Evolutionary conservation across 192 early-diverging fungal species (phyloP), one percentile per base, ranked within the genome.

Genomic region (Rhizophlyctis rosea): DNA sequence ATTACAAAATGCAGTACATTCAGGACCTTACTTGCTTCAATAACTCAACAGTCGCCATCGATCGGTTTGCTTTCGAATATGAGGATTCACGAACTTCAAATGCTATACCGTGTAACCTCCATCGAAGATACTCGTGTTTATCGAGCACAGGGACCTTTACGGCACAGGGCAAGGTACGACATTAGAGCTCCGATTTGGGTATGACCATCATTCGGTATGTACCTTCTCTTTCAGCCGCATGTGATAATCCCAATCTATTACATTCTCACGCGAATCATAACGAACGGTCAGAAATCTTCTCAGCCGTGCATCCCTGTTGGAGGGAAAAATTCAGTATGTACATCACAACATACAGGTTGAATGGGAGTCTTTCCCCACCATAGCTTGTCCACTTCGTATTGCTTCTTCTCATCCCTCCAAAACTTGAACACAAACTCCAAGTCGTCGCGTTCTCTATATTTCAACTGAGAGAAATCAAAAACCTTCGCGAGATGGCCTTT

Each of bases 221-320:
- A 47, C 51, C 18, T 33, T 53, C 39, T 74, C 75, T 33, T 39
- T 36, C 28, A 86, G 64, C 66, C 83, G 82, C 80, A 86, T 82
- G 64, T 83, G 68, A 61, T 71, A 86, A 60, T 86, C 84, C 84
- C 84, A 86, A 50, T 86, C 84, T 39, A 82, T 50, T 5, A 70
- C 61, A 55, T 76, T 75, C 21, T 81, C 82, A 28, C 78, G 70
- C 4, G 62, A 35, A 39, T 85, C 84, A 58, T 78, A 86, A 14
- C 80, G 61, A 2, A 39, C 31, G 18, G 70, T 69, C 49, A 73
- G 69, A 14, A 67, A 59, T 13, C 33, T n/a, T 4, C 74, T 59
- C 21, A 83, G 53, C 47, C 84, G 64, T 11, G 34, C 35, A 29
- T 82, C 80, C 75, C 72, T 73, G 32, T n/a, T 5, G 3, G 2